A percentile compares a stretch with the other conserved stretches of the same genome.
phyloP scores from a whole-genome alignment of 768 basidiomycete genomes.

The Peribolospora baueri region DNA sequence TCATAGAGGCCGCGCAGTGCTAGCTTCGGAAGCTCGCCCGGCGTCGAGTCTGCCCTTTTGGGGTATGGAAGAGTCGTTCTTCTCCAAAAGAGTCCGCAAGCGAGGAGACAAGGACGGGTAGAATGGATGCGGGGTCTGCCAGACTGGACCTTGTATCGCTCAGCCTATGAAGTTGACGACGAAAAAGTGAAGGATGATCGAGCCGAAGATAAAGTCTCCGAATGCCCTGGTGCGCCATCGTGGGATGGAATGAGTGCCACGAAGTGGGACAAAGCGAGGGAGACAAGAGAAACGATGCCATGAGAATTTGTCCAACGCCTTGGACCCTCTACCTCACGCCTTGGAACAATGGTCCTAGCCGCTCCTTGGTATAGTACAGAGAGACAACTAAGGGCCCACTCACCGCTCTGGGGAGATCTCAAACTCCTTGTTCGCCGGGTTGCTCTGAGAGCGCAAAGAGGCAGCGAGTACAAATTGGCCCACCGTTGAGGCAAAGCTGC shows the following conservation, averaged over 20 bases:
- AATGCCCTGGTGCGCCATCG: conserved; percentile 43
- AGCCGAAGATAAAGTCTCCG: conserved; percentile 86
- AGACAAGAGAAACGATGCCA: background rate
- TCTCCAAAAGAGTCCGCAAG: no score
- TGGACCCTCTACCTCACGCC: no score
- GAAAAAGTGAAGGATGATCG: conserved; percentile 88
- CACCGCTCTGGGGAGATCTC: conserved; percentile 59
- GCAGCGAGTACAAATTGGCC: conserved; percentile 94
- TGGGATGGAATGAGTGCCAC: background rate
- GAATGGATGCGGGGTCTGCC: no score
- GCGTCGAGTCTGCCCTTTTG: no score
- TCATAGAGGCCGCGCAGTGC: no score
- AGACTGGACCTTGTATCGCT: background rate
- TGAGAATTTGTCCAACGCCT: background rate
- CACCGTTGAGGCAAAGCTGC: conserved; percentile 70
- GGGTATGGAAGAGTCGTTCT: no score
- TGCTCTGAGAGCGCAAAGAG: conserved; percentile 72
- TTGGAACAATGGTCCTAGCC: background rate
- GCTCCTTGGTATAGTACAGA: no score
- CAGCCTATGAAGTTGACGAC: conserved; percentile 95
- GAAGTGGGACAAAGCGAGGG: background rate
- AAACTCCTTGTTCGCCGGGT: conserved; percentile 51
- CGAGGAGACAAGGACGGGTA: no score
- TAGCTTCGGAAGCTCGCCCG: no score
- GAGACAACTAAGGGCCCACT: background rate